A percentile compares a stretch with the other conserved stretches of the same genome.
phyloP scores from a whole-genome alignment of 2,329 filamentous ascomycete genomes.

The Emericellopsis atlantica region DNA sequence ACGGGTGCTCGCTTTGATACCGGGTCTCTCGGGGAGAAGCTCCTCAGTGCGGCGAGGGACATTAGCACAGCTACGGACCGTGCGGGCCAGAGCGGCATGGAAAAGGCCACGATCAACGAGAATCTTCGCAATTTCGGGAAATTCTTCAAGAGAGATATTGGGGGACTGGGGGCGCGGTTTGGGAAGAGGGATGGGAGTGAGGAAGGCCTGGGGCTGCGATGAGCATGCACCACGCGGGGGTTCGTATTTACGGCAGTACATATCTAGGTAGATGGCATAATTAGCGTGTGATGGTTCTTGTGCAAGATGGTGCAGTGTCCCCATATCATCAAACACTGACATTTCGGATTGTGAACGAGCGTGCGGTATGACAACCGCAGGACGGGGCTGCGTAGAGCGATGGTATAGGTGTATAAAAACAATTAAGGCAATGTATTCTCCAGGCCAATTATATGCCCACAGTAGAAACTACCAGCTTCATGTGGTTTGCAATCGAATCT shows the following conservation, averaged over 20 bases:
- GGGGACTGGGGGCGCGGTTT: constrained; percentile 61
- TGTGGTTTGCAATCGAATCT: no score
- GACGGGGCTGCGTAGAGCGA: no score
- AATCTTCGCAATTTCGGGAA: constrained; percentile 93
- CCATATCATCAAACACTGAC: no score
- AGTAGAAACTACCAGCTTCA: no score
- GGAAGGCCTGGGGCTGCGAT: constrained; percentile 12
- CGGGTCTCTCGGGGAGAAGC: constrained; percentile 68
- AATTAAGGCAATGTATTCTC: no score
- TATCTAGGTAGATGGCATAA: neutral
- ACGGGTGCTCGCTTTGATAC: constrained; percentile 59
- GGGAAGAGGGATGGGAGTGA: constrained; percentile 44
- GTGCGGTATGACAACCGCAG: no score
- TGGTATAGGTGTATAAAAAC: no score
- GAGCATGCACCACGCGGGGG: neutral
- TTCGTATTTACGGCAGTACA: neutral
- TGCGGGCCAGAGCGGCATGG: constrained; percentile 26
- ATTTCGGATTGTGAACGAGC: no score
- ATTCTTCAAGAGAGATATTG: constrained; percentile 84
- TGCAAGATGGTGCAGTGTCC: no score
- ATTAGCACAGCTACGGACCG: constrained; percentile 39
- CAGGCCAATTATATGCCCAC: no score
- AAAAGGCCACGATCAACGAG: constrained; percentile 71
- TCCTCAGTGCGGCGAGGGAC: constrained; percentile 80
- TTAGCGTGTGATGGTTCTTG: no score